phyloP scores from a whole-genome alignment of 23 red algal species.

The Gracilariopsis chorda region DNA sequence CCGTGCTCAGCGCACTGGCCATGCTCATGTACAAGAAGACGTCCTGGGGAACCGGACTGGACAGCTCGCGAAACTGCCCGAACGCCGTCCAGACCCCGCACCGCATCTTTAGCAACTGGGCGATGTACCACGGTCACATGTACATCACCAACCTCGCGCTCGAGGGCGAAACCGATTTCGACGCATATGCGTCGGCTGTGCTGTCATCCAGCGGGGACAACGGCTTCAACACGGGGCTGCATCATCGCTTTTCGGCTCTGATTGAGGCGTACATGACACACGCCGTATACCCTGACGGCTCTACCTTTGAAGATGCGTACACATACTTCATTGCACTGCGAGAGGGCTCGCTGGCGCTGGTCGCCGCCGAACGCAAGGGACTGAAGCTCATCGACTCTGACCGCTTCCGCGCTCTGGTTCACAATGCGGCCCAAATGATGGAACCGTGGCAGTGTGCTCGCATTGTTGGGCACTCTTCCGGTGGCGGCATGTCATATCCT shows the following conservation, averaged over 20 bases:
- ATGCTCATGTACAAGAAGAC: conserved; percentile 28
- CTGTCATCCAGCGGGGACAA: neutral
- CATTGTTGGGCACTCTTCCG: conserved; percentile 40
- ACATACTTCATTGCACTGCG: conserved; percentile 51
- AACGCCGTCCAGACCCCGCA: conserved; percentile 41
- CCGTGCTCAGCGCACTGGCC: conserved; percentile 12
- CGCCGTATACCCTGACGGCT: conserved; percentile 31
- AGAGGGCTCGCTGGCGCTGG: conserved; percentile 33
- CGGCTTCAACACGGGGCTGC: conserved; percentile 12
- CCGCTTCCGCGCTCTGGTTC: conserved; percentile 35
- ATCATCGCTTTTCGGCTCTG: conserved; percentile 6
- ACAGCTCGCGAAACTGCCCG: neutral
- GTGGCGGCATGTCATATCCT: conserved; percentile 34
- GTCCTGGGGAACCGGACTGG: conserved; percentile 24
- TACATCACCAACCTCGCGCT: conserved; percentile 42
- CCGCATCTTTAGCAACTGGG: conserved; percentile 65
- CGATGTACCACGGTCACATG: conserved; percentile 40
- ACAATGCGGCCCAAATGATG: conserved; percentile 40
- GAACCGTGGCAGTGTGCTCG: conserved; percentile 48
- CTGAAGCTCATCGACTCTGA: conserved; percentile 1
- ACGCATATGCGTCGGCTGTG: conserved; percentile 10
- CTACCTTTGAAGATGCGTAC: conserved; percentile 63
- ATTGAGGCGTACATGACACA: conserved; percentile 38
- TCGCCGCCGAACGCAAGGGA: conserved; percentile 2
- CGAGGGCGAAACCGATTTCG: conserved; percentile 21